Percentiles rank a stretch among this genome's conserved stretches.
Evolutionary conservation across 192 early-diverging fungal species (phyloP).

Genomic region (Backusella parvicylindrica): DNA sequence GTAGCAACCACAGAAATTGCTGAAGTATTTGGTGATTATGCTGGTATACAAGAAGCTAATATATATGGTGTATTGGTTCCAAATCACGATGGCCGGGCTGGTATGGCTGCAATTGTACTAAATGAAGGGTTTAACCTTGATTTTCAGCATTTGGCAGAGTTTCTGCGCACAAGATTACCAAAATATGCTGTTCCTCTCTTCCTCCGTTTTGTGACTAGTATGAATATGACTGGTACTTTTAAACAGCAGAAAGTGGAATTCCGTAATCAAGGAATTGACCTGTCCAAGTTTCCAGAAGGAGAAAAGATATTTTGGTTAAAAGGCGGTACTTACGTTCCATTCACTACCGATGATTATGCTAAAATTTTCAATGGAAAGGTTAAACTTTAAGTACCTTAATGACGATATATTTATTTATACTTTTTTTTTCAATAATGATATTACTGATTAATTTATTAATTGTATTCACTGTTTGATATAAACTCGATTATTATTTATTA

Average conservation of each 20-base stretch:
- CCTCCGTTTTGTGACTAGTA: constrained; percentile 47
- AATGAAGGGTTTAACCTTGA: constrained; percentile 35
- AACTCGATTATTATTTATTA: too few relatives aligned
- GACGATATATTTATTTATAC: too few relatives aligned
- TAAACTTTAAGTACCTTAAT: constrained; percentile 12
- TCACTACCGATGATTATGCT: constrained; percentile 24
- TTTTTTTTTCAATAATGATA: too few relatives aligned
- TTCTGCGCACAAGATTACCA: constrained; percentile 41
- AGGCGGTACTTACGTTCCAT: constrained; percentile 40
- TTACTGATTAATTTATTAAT: too few relatives aligned
- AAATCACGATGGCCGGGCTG: constrained; percentile 57
- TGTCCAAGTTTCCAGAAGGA: constrained; percentile 21
- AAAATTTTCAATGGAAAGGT: constrained; percentile 18
- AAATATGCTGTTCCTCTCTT: constrained; percentile 67
- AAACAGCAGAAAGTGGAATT: constrained; percentile 50
- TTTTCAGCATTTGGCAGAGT: constrained; percentile 32
- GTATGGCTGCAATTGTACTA: constrained; percentile 61
- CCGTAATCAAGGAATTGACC: constrained; percentile 45
- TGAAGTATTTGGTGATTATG: constrained; percentile 45
- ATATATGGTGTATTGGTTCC: constrained; percentile 63
- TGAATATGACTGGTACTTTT: constrained; percentile 51
- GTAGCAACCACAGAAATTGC: constrained; percentile 59
- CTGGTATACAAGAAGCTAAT: constrained; percentile 54
- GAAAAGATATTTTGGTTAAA: constrained; percentile 41
- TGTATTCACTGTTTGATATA: too few relatives aligned